Conservation (phyloP, 2,329 filamentous ascomycete species). For the Metarhizium anisopliae region DNA sequence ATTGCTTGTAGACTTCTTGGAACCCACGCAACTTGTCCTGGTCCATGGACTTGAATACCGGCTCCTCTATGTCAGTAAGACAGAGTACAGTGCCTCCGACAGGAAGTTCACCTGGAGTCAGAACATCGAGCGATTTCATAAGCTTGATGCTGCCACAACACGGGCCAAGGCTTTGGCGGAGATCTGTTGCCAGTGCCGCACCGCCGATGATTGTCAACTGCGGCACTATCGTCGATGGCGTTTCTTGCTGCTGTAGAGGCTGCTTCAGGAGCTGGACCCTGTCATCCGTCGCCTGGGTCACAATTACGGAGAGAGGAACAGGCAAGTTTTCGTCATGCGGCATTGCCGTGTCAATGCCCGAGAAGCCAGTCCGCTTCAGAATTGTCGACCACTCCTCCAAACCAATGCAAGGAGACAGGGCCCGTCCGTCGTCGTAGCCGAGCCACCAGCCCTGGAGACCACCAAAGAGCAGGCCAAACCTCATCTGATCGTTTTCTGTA, state of each 20-base stretch:
- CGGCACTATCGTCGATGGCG: too few relatives aligned
- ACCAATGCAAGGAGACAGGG: background rate
- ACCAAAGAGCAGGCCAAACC: background rate
- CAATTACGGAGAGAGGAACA: background rate
- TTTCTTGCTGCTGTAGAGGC: background rate
- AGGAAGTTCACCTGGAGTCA: background rate
- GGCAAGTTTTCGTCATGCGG: background rate
- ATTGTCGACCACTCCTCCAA: background rate
- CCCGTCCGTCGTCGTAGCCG: background rate
- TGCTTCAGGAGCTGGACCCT: background rate
- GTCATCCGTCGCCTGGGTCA: background rate
- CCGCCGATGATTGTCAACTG: too few relatives aligned
- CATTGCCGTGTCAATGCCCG: background rate
- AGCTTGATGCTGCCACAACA: background rate
- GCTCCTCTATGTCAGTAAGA: background rate
- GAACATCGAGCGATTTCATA: background rate
- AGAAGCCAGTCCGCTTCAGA: background rate
- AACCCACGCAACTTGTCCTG: background rate
- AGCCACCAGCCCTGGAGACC: background rate
- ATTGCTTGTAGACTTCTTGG: background rate
- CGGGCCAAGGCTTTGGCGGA: background rate
- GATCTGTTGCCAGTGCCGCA: too few relatives aligned
- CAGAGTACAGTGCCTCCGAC: background rate
- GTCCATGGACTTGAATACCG: background rate
- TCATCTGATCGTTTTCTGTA: background rate